These are phyloP conservation scores for Carex scoparia DNA, from an alignment of 176 grass and related monocot species.

Conservation along the genomic window DNA sequence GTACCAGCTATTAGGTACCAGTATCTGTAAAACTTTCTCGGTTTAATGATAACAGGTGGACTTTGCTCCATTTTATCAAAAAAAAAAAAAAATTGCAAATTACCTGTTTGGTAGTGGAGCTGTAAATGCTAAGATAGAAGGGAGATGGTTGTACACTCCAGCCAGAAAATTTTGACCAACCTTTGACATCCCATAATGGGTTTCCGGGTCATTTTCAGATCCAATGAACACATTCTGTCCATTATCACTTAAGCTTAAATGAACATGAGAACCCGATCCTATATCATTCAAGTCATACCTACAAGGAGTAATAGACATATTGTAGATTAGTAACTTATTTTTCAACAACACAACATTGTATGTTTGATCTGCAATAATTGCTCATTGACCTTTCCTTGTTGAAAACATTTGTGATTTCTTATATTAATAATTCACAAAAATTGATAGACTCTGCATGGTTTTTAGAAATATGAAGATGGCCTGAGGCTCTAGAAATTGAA, in stretches of 20 bases:
- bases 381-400: neutral
- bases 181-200: conserved; percentile 78
- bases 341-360: neutral
- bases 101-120: conserved; percentile 96
- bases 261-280: conserved; percentile 93
- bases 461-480: neutral
- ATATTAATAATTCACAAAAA: neutral
- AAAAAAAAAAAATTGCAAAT: neutral
- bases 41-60: too few relatives aligned
- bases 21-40: too few relatives aligned
- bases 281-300: conserved; percentile 81
- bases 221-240: conserved; percentile 85
- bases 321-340: neutral
- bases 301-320: conserved; percentile 9
- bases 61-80: too few relatives aligned
- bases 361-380: neutral
- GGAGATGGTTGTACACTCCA: conserved; percentile 86
- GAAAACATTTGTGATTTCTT: neutral
- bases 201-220: conserved; percentile 42
- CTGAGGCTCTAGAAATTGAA: neutral
- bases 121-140: conserved; percentile 78
- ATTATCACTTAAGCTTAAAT: conserved; percentile 87
- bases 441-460: neutral
- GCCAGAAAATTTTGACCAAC: conserved; percentile 70
- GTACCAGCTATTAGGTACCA: too few relatives aligned